phyloP scores from a whole-genome alignment of 768 basidiomycete genomes.

The Punctularia strigosozonata region DNA sequence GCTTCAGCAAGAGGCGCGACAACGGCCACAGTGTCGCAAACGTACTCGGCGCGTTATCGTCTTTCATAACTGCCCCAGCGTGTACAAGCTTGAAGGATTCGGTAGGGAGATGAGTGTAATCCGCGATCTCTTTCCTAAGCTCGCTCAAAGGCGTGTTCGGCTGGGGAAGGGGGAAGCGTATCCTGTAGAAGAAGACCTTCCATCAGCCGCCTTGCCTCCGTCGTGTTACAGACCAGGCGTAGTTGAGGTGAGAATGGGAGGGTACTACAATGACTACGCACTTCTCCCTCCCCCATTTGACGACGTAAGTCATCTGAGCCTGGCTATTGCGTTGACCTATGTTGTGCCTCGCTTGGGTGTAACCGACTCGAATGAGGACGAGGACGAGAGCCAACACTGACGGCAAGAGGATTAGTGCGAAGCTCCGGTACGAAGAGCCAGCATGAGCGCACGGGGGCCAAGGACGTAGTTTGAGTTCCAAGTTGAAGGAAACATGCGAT shows the following conservation, averaged over 20 bases:
- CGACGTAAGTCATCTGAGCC: slow-evolving; percentile 28
- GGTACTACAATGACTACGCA: slow-evolving; percentile 9
- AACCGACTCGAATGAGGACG: no score
- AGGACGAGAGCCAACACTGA: no score
- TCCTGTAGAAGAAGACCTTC: slow-evolving; percentile 14
- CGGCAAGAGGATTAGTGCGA: no score
- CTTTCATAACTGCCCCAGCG: slow-evolving; percentile 84
- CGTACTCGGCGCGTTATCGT: slow-evolving; percentile 56
- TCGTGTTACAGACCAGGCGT: slow-evolving; percentile 5
- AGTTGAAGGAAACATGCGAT: no score
- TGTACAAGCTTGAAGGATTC: slow-evolving; percentile 78
- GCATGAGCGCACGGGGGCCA: no score
- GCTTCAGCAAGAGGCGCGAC: not conserved
- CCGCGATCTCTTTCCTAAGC: slow-evolving; percentile 52
- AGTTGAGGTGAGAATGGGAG: slow-evolving; percentile 1
- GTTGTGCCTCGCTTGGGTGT: no score
- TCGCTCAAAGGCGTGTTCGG: slow-evolving; percentile 43
- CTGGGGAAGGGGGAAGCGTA: slow-evolving; percentile 44
- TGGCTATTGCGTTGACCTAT: no score
- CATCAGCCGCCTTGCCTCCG: slow-evolving; percentile 1
- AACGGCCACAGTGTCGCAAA: slow-evolving; percentile 12
- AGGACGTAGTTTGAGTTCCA: no score
- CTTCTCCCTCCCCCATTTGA: slow-evolving; percentile 41
- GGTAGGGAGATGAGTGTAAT: slow-evolving; percentile 60
- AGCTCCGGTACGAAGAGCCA: no score